Percentiles rank a stretch among this genome's conserved stretches.
phyloP scores from a whole-genome alignment of 805 yeast species.

The Cyberlindnera galapagoensis region DNA sequence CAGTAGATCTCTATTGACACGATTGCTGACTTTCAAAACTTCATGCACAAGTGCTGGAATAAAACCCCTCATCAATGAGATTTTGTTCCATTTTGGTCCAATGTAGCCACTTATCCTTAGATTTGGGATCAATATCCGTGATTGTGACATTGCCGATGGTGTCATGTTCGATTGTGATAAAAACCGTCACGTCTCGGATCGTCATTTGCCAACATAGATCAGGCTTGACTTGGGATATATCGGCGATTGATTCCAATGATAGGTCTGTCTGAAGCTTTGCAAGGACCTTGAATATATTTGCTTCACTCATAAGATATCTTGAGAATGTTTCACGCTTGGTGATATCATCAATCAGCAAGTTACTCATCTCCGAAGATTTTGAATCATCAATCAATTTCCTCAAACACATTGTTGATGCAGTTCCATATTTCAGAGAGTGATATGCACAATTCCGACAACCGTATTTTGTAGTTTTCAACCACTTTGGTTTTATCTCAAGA shows the following conservation, averaged over 20 bases:
- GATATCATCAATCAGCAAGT: slow-evolving; percentile 1
- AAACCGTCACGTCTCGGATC: slow-evolving; percentile 32
- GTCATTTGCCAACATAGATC: slow-evolving; percentile 28
- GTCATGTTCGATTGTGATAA: slow-evolving; percentile 20
- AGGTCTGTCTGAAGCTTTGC: slow-evolving; percentile 19
- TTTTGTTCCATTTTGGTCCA: slow-evolving; percentile 40
- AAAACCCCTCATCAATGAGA: slow-evolving; percentile 6
- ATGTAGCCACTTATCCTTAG: slow-evolving; percentile 36
- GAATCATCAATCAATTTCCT: slow-evolving; percentile 31
- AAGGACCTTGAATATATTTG: slow-evolving; percentile 21
- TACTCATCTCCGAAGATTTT: too few species aligned
- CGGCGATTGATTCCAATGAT: slow-evolving; percentile 1
- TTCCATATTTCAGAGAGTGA: slow-evolving; percentile 28
- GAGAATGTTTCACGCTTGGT: slow-evolving; percentile 5
- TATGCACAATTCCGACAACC: slow-evolving; percentile 57
- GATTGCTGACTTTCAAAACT: too few species aligned
- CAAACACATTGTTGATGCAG: slow-evolving; percentile 38
- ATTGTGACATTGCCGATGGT: slow-evolving; percentile 17
- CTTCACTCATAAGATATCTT: slow-evolving; percentile 15
- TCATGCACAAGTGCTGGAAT: too few species aligned
- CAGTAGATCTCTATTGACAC: too few species aligned
- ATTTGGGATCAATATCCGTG: slow-evolving; percentile 51
- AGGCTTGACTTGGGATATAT: slow-evolving; percentile 12
- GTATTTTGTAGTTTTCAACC: slow-evolving; percentile 35
- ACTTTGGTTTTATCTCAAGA: slow-evolving; percentile 55